These are phyloP conservation scores for Talaromyces sp. DNA, from an alignment of 2,329 filamentous ascomycete genomes.

Conservation along the genomic window DNA sequence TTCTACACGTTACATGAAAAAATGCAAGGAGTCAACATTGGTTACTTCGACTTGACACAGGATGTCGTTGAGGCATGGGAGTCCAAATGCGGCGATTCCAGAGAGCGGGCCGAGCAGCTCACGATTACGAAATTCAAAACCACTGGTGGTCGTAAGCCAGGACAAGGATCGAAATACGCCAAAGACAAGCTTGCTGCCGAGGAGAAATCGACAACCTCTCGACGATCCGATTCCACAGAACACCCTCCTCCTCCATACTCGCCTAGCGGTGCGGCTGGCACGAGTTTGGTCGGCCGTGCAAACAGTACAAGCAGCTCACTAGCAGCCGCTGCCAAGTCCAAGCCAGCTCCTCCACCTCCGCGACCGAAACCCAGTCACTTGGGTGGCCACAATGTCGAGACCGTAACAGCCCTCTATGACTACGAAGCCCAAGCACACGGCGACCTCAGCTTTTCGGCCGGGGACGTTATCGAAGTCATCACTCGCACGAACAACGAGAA, in stretches of 20 bases:
- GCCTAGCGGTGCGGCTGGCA: constrained; percentile 4
- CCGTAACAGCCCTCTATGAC: constrained; percentile 86
- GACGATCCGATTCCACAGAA: constrained; percentile 46
- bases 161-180: constrained; percentile 23
- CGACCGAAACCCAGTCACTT: constrained; percentile 77
- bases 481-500: constrained; percentile 82
- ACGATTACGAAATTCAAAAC: constrained; percentile 89
- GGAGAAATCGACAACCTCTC: constrained; percentile 27
- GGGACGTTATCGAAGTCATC: constrained; percentile 86
- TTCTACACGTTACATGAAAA: constrained; percentile 98
- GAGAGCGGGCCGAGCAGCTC: constrained; percentile 80
- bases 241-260: constrained; percentile 49
- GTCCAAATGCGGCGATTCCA: constrained; percentile 80
- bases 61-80: constrained; percentile 90
- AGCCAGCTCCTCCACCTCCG: constrained; percentile 63
- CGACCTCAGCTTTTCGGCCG: constrained; percentile 82
- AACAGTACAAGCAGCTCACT: constrained; percentile 40
- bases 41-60: constrained; percentile 88
- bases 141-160: constrained; percentile 55
- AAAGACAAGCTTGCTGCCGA: constrained; percentile 35
- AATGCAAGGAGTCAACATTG: constrained; percentile 96
- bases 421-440: constrained; percentile 94
- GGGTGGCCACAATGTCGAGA: constrained; percentile 64
- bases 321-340: constrained; percentile 60
- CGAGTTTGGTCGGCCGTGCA: constrained; percentile 22